These are phyloP conservation scores for Bodo saltans DNA, from an alignment of 78 protist species.

Conservation along the genomic window DNA sequence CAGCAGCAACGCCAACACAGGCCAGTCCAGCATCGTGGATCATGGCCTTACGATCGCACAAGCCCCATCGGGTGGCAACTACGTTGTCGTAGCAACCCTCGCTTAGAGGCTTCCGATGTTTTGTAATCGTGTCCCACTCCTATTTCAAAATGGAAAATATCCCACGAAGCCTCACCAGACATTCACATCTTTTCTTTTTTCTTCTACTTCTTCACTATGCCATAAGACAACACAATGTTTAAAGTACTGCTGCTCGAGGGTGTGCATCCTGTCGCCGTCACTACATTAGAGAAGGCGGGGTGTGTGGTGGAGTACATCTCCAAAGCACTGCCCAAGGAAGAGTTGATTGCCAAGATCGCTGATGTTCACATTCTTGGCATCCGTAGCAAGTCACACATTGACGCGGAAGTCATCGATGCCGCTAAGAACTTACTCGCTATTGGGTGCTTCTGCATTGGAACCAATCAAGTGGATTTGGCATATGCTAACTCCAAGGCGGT, in stretches of 20 bases:
- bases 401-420: conserved; percentile 46
- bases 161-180: neutral
- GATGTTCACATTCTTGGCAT: conserved; percentile 76
- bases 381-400: conserved; percentile 70
- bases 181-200: neutral
- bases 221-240: conserved; percentile 39
- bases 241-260: conserved; percentile 73
- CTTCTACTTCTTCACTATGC: conserved; percentile 20
- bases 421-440: conserved; percentile 66
- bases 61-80: too few relatives aligned
- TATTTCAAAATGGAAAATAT: neutral
- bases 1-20: too few relatives aligned
- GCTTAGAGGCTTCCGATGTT: too few relatives aligned
- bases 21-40: too few relatives aligned
- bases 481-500: conserved; percentile 45
- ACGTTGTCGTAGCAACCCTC: too few relatives aligned
- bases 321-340: conserved; percentile 53
- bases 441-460: conserved; percentile 92
- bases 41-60: too few relatives aligned
- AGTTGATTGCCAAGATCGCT: conserved; percentile 58
- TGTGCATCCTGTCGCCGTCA: conserved; percentile 60
- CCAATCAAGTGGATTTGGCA: conserved; percentile 75
- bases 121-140: too few relatives aligned
- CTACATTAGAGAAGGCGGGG: conserved; percentile 51
- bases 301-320: conserved; percentile 55